These are phyloP conservation scores for Tetradesmus lagerheimii DNA, from an alignment of 139 green algal species.

Conservation along the genomic window DNA sequence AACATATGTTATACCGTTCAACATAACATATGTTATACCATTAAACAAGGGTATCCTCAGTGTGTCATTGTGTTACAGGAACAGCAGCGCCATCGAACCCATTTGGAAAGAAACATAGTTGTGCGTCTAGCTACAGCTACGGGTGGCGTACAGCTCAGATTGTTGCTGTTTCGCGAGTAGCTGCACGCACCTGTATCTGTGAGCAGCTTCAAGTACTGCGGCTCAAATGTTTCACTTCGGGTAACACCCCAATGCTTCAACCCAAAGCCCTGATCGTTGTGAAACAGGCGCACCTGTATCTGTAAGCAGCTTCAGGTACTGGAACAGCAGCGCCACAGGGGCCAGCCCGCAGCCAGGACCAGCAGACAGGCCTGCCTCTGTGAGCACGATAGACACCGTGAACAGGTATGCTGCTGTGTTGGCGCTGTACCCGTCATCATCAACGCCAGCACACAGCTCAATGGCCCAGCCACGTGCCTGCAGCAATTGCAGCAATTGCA, in stretches of 20 bases:
- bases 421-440: conserved; percentile 70
- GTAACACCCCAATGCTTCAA: too few relatives aligned
- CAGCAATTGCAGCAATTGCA: neutral
- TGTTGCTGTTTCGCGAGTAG: too few relatives aligned
- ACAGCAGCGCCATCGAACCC: too few relatives aligned
- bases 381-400: conserved; percentile 77
- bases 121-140: too few relatives aligned
- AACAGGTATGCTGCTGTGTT: conserved; percentile 86
- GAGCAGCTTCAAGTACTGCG: conserved; percentile 90
- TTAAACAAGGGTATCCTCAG: too few relatives aligned
- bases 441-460: conserved; percentile 88
- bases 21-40: neutral
- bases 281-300: conserved; percentile 52
- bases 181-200: conserved; percentile 54
- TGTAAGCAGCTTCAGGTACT: conserved; percentile 89
- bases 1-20: neutral
- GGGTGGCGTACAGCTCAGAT: too few relatives aligned
- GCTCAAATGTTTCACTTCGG: too few relatives aligned
- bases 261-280: too few relatives aligned
- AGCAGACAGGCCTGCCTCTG: conserved; percentile 85
- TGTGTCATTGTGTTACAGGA: too few relatives aligned
- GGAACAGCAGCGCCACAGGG: conserved; percentile 78
- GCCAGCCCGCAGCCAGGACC: conserved; percentile 79
- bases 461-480: conserved; percentile 82
- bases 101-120: too few relatives aligned